Evolutionary conservation across 306 rosid species (phyloP), one percentile per base, ranked within the genome.

Genomic region (Pterocarpus macrocarpus): DNA sequence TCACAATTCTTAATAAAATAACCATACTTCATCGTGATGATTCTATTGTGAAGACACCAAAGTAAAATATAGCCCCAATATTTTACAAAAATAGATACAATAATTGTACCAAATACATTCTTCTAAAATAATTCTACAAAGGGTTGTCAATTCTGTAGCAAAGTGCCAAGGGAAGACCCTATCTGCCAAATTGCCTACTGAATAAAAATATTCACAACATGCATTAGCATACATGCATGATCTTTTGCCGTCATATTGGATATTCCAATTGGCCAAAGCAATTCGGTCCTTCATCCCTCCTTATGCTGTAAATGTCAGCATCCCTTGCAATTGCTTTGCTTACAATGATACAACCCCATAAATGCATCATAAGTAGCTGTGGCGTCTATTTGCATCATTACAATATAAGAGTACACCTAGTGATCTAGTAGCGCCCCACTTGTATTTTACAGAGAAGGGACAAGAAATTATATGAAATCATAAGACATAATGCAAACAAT

Each of bases 391-490:
- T 74, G 53, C 39, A 64, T 2, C 53, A 38, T 62, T 63, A 77
- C 49, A 76, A 57, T 65, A 49, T 59, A 64, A 53, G 56, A 43
- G 30, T 41, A 43, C 32, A 57, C 75, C 45, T 15, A 66, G 12
- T 53, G 34, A 49, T 75, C 50, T 30, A 76, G 64, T 17, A 71
- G 69, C 57, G 75, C 67, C 72, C 80, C 43, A 34, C 15, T 64
- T 82, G 41, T 76, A 86, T 85, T 82, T 82, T 78, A 92, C 92
- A 85, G 13, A 64, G 59, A 56, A 1, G 81, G 78, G 75, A 11
- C 63, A 44, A 11, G 34, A 32, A 45, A 52, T 39, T 47, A 64
- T 59, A 52, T 52, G 72, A 28, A 80, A 44, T 49, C 57, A 52
- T 64, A 67, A n/a, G 3, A 59, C 53, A 69, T 63, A 73, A 80